Base-by-base conservation (phyloP, 371 early-diverging fungal species). In the Chytridium lagenaria region DNA sequence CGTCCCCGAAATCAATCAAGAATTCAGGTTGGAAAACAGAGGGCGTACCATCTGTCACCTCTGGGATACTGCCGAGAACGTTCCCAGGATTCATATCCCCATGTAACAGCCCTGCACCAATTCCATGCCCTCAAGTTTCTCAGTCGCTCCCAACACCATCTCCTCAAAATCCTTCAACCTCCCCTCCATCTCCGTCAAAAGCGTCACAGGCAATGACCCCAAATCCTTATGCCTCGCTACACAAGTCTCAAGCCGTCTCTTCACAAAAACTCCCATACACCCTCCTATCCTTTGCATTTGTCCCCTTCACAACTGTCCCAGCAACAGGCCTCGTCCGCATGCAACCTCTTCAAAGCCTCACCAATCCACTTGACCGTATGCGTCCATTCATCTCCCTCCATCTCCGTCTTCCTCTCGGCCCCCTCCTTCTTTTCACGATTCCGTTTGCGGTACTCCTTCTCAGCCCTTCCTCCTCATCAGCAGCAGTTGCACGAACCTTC, bases 41-140 rank as follows among this genome's bases (percentile, higher is more conserved):
- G 1, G 51, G 22, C 55, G 12, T 12, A 23, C 16, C 55, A 10
- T 22, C 19, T 12, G 28, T 33, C 30, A 16, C 72, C 1, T 16
- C 65, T 5, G 0, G 30, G 16, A 28, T 26, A 7, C 23, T 23
- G 19, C 74, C 74, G 31, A 75, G 40, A 31, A 75, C 63, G 38
- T 75, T 75, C 23, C 75, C 75, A 5, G 70, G 37, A 30, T 65
- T 66, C 65, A 75, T n/a, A 50, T 75, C 75, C 1, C 75, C 75
- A 39, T 75, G 75, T 0, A 70, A 38, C 30, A 75, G 7, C 22
- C 55, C 69, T n/a, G 50, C 57, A 10, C 26, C 15, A 26, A 50
- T 19, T n/a, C n/a, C n/a, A n/a, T n/a, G n/a, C n/a, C n/a, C n/a
- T n/a, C 70, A 37, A 57, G 31, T 16, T 3, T 16, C 23, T 61